phyloP scores from a whole-genome alignment of 2,329 filamentous ascomycete species.

The Incumbomyces delicatus region DNA sequence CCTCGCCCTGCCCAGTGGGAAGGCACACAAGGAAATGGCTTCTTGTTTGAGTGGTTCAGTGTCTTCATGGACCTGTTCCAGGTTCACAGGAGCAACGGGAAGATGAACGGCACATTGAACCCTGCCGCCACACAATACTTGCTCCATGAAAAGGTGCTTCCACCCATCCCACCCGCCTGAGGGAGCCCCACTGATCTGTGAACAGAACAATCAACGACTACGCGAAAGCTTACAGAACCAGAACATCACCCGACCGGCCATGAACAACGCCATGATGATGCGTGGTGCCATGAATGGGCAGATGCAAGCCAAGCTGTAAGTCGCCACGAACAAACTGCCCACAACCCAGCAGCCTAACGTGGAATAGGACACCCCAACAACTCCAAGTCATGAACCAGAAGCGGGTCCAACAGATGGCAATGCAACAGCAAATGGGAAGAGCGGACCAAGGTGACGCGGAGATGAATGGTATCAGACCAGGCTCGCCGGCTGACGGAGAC shows the following conservation, averaged over 20 bases:
- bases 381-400: constrained; percentile 13
- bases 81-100: constrained; percentile 64
- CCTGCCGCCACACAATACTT: constrained; percentile 62
- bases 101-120: constrained; percentile 32
- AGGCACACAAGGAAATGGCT: constrained; percentile 53
- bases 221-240: constrained; percentile 69
- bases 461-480: constrained; percentile 62
- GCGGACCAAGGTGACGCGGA: constrained; percentile 81
- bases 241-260: constrained; percentile 54
- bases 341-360: too few species aligned
- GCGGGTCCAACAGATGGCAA: constrained; percentile 52
- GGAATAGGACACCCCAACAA: constrained; percentile 19
- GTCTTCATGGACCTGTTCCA: constrained; percentile 95
- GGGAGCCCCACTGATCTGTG: constrained; percentile 3
- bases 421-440: constrained; percentile 68
- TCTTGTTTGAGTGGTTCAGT: constrained; percentile 95
- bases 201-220: constrained; percentile 34
- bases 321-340: not conserved
- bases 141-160: constrained; percentile 65
- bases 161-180: too few species aligned
- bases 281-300: constrained; percentile 19
- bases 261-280: constrained; percentile 41
- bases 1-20: constrained; percentile 53
- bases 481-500: constrained; percentile 72
- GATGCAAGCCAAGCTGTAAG: constrained; percentile 17